phyloP scores from a whole-genome alignment of 2,329 filamentous ascomycete genomes.

The Chalaropsis ovoidea region DNA sequence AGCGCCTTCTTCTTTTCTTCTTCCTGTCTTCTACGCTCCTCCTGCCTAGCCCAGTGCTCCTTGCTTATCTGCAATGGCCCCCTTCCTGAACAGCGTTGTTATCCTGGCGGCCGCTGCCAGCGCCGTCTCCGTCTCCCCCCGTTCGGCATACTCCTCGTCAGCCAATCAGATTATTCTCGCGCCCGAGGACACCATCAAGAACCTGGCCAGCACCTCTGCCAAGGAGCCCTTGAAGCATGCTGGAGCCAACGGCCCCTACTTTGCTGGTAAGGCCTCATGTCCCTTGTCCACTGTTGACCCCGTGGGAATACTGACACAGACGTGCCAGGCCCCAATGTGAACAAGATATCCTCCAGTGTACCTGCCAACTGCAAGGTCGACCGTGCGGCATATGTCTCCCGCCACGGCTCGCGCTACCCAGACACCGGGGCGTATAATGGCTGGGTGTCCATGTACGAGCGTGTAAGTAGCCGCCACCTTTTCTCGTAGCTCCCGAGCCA shows the following conservation, averaged over 20 bases:
- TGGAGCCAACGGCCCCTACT: slow-evolving; percentile 46
- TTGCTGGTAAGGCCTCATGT: slow-evolving; percentile 35
- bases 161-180: slow-evolving; percentile 15
- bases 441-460: slow-evolving; percentile 43
- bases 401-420: slow-evolving; percentile 55
- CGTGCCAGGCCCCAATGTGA: slow-evolving; percentile 44
- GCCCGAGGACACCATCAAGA: slow-evolving; percentile 21
- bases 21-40: not conserved
- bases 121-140: slow-evolving; percentile 12
- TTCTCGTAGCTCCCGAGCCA: not conserved
- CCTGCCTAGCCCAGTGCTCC: not conserved
- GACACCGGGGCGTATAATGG: slow-evolving; percentile 49
- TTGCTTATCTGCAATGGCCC: slow-evolving; percentile 1
- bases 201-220: slow-evolving; percentile 21
- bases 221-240: slow-evolving; percentile 37
- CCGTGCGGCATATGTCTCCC: slow-evolving; percentile 48
- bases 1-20: slow-evolving; percentile 1
- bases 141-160: not conserved
- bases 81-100: slow-evolving; percentile 19
- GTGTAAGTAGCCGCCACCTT: slow-evolving; percentile 31
- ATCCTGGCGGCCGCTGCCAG: slow-evolving; percentile 14
- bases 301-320: not conserved
- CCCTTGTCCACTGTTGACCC: not conserved
- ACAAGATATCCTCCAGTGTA: slow-evolving; percentile 43
- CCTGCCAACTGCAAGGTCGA: slow-evolving; percentile 50